A percentile compares a stretch with the other conserved stretches of the same genome.
Evolutionary conservation across 2,329 filamentous ascomycete species (phyloP).

Genomic region (Arthroderma sp.): DNA sequence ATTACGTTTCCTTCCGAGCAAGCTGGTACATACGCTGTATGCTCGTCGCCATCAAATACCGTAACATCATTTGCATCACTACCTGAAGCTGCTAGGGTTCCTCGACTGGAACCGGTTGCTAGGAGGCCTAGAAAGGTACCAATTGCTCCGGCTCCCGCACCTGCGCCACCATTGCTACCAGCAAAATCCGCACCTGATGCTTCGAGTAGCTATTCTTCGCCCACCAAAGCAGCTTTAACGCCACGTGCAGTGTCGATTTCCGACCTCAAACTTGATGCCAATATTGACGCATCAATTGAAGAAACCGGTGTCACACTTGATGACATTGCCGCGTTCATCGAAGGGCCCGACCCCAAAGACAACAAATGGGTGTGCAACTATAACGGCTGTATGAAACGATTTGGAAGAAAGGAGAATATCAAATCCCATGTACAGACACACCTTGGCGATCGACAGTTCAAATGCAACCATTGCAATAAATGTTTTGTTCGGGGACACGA

Average conservation of each 20-base stretch:
- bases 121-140: slow-evolving; percentile 17
- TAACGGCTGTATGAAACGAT: slow-evolving; percentile 70
- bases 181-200: slow-evolving; percentile 8
- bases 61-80: slow-evolving; percentile 41
- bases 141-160: slow-evolving; percentile 15
- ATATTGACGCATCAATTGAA: slow-evolving; percentile 49
- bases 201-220: slow-evolving; percentile 14
- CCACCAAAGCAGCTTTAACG: slow-evolving; percentile 26
- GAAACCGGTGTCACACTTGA: slow-evolving; percentile 79
- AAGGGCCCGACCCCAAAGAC: slow-evolving; percentile 57
- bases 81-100: slow-evolving; percentile 38
- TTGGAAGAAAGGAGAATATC: slow-evolving; percentile 97
- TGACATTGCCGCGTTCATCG: slow-evolving; percentile 65
- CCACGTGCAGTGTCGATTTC: slow-evolving; percentile 33
- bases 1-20: slow-evolving; percentile 8
- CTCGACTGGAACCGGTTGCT: slow-evolving; percentile 15
- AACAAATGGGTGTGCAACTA: slow-evolving; percentile 69
- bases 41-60: slow-evolving; percentile 27
- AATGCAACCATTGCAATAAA: slow-evolving; percentile 85
- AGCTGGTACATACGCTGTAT: slow-evolving; percentile 16
- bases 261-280: slow-evolving; percentile 39
- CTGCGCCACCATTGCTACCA: slow-evolving; percentile 14
- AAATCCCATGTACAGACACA: slow-evolving; percentile 97
- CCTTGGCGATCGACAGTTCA: slow-evolving; percentile 87
- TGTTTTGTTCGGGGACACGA: slow-evolving; percentile 96